Percentiles rank a stretch among this genome's conserved stretches.
These are phyloP conservation scores for Ballota nigra DNA, from an alignment of 257 asterid genomes.

Conservation along the genomic window DNA sequence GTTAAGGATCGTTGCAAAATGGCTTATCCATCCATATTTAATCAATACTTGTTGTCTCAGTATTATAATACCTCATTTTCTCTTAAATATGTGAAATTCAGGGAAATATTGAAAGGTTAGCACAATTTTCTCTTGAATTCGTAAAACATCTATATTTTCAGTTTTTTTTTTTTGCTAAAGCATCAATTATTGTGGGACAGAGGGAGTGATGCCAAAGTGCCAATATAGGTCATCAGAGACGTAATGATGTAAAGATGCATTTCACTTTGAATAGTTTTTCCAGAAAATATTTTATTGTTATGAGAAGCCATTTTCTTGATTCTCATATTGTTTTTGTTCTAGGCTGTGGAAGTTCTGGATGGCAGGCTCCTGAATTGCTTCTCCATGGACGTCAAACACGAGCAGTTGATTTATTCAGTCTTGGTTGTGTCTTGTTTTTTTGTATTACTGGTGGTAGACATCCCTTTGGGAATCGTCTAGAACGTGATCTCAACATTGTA, in stretches of 20 bases:
- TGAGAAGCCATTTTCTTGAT: neutral
- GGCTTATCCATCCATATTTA: neutral
- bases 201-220: neutral
- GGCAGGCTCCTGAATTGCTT: constrained; percentile 99
- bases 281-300: neutral
- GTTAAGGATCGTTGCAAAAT: neutral
- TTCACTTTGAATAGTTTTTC: neutral
- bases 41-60: neutral
- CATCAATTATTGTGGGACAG: neutral
- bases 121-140: neutral
- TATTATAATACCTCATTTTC: neutral
- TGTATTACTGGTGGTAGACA: constrained; percentile 90
- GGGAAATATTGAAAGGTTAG: neutral
- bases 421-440: constrained; percentile 83
- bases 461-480: constrained; percentile 84
- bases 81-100: neutral
- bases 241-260: constrained; percentile 4
- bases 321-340: constrained; percentile 21
- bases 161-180: neutral
- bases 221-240: constrained; percentile 1
- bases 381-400: constrained; percentile 93
- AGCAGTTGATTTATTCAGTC: constrained; percentile 85
- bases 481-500: constrained; percentile 83
- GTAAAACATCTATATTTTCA: neutral
- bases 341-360: constrained; percentile 97